A percentile compares a stretch with the other conserved stretches of the same genome.
These are phyloP conservation scores for Akebia trifoliata DNA, from an alignment of 164 flowering plant species.

Conservation along the genomic window DNA sequence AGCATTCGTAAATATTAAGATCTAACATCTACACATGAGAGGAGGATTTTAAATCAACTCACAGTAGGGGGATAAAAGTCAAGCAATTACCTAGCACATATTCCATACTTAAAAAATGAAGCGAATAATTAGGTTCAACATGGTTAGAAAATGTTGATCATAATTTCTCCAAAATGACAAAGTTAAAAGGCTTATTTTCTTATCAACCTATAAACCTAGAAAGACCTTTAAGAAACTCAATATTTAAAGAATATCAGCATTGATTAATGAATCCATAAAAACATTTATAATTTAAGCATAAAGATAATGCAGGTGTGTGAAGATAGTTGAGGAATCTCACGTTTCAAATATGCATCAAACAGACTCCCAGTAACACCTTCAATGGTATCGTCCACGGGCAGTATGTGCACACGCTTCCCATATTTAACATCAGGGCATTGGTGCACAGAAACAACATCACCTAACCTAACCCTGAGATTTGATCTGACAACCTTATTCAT, in stretches of 20 bases:
- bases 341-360: conserved; percentile 26
- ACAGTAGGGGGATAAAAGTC: no score
- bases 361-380: conserved; percentile 26
- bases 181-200: no score
- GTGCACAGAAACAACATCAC: conserved; percentile 32
- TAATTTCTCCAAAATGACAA: no score
- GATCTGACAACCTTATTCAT: conserved; percentile 31
- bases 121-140: no score
- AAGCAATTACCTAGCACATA: no score
- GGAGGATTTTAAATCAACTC: no score
- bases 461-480: conserved; percentile 26
- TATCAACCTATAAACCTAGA: not conserved
- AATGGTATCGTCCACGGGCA: conserved; percentile 30
- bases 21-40: no score
- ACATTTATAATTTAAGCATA: not conserved
- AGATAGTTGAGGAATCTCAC: conserved; percentile 11
- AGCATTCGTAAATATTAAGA: no score
- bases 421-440: conserved; percentile 30
- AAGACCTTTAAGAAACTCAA: no score
- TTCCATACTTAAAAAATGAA: no score
- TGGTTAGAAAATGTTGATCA: no score
- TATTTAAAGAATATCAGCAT: no score
- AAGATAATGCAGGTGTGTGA: not conserved
- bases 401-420: conserved; percentile 30
- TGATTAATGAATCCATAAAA: not conserved